Percentiles rank a stretch among this genome's conserved stretches.
Evolutionary conservation across 371 early-diverging fungal species (phyloP).

Genomic region (Mucor sp.): DNA sequence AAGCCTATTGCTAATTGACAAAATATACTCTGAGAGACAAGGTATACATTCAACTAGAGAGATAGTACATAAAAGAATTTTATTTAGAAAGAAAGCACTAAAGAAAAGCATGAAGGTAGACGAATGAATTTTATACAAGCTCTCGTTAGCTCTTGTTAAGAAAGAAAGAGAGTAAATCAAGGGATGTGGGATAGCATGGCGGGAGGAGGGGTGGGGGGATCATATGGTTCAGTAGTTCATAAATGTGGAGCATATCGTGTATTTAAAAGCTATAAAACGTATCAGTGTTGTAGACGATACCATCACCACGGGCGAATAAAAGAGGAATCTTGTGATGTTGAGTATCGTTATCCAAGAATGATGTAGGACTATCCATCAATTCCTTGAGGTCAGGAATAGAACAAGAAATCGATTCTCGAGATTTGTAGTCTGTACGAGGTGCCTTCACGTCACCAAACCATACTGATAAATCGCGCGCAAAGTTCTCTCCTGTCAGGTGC

Average conservation of each 20-base stretch:
- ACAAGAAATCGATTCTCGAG: conserved; percentile 51
- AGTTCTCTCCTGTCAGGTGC: conserved; percentile 63
- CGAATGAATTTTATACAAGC: conserved; percentile 1
- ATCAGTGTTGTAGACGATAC: conserved; percentile 27
- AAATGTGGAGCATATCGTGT: not conserved
- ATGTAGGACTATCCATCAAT: conserved; percentile 23
- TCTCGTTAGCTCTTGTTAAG: not conserved
- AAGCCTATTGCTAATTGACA: not conserved
- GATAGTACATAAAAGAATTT: not conserved
- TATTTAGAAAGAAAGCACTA: not conserved
- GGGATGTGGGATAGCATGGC: not conserved
- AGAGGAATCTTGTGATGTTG: conserved; percentile 19
- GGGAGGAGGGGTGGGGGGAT: too few species aligned
- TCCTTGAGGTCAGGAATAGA: conserved; percentile 40
- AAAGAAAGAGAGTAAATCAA: not conserved
- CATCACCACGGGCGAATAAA: conserved; percentile 28
- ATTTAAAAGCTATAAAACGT: conserved; percentile 25
- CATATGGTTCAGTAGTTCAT: not conserved
- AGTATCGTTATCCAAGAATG: conserved; percentile 22
- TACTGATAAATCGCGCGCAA: conserved; percentile 66
- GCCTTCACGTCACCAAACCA: conserved; percentile 70
- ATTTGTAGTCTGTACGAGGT: conserved; percentile 56
- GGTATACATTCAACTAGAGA: too few species aligned
- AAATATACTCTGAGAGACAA: too few species aligned
- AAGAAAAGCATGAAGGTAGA: not conserved